Conservation (phyloP, 345 rosid species). For the Eutrema heterophyllum region DNA sequence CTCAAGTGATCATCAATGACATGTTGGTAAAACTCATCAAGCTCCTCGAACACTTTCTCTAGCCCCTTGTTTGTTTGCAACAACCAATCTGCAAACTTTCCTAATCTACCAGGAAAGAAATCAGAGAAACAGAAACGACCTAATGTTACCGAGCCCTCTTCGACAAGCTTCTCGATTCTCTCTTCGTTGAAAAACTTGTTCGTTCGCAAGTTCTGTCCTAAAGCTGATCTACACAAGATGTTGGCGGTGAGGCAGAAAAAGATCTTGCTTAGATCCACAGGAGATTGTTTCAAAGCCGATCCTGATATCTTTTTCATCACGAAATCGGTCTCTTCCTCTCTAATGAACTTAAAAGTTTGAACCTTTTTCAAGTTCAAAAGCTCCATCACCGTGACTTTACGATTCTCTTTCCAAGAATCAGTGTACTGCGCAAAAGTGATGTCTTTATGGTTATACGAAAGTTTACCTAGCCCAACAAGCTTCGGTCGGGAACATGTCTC, state of each 20-base stretch:
- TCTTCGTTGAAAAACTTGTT: too few species aligned
- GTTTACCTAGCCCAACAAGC: too few species aligned
- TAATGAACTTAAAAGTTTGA: conserved; percentile 27
- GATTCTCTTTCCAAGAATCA: too few species aligned
- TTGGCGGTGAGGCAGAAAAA: too few species aligned
- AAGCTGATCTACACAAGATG: too few species aligned
- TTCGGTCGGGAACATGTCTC: too few species aligned
- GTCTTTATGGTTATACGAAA: too few species aligned
- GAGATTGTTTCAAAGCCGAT: not conserved
- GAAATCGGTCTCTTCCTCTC: conserved; percentile 38
- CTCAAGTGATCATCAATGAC: conserved; percentile 43
- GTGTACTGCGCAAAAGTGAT: too few species aligned
- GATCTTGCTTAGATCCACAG: conserved; percentile 6
- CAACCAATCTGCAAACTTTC: conserved; percentile 36
- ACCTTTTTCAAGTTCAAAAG: conserved; percentile 38
- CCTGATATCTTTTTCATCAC: conserved; percentile 28
- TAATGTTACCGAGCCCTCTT: too few species aligned
- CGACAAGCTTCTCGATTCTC: too few species aligned
- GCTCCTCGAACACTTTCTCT: conserved; percentile 23
- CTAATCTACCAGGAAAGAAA: conserved; percentile 33
- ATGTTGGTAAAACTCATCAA: conserved; percentile 35
- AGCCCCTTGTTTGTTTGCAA: conserved; percentile 17
- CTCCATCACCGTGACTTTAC: not conserved
- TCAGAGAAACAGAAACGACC: conserved; percentile 7
- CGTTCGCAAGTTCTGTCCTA: too few species aligned